Percentiles rank a stretch among this genome's conserved stretches.
Conservation (phyloP, 495 filamentous ascomycete species). For the Pseudoneurospora amorphoporcata region DNA sequence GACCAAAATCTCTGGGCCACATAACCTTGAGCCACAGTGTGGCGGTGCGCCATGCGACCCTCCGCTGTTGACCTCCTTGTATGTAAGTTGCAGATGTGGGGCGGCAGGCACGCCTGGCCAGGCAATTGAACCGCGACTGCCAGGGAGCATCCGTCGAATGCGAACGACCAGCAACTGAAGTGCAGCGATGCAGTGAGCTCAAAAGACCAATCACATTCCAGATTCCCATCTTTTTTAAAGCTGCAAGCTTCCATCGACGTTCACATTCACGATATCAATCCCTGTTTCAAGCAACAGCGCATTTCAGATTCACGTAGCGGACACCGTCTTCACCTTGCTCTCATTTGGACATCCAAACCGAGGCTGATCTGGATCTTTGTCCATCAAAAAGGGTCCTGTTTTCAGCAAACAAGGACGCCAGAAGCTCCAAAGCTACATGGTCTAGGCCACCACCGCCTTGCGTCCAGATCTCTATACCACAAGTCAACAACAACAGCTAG, state of each 20-base stretch:
- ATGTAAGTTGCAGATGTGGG: background rate
- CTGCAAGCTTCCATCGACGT: background rate
- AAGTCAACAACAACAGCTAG: background rate
- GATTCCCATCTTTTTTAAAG: background rate
- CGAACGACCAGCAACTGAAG: background rate
- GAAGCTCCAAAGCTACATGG: background rate
- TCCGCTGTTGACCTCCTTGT: background rate
- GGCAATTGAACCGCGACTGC: background rate
- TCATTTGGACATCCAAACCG: background rate
- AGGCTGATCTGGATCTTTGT: background rate
- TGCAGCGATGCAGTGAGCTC: background rate
- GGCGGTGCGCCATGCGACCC: background rate
- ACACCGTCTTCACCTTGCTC: background rate
- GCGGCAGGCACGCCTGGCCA: background rate
- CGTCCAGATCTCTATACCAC: background rate
- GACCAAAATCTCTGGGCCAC: conserved; percentile 7
- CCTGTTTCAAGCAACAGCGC: background rate
- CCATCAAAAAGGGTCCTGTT: background rate
- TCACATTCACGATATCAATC: background rate
- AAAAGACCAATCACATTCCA: background rate
- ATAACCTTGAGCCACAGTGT: background rate
- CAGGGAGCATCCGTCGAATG: background rate
- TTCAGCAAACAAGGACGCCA: background rate
- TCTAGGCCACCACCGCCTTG: background rate
- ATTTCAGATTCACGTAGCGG: background rate